Evolutionary conservation across 768 basidiomycete species (phyloP).

Genomic region (Serpula lacrymans): DNA sequence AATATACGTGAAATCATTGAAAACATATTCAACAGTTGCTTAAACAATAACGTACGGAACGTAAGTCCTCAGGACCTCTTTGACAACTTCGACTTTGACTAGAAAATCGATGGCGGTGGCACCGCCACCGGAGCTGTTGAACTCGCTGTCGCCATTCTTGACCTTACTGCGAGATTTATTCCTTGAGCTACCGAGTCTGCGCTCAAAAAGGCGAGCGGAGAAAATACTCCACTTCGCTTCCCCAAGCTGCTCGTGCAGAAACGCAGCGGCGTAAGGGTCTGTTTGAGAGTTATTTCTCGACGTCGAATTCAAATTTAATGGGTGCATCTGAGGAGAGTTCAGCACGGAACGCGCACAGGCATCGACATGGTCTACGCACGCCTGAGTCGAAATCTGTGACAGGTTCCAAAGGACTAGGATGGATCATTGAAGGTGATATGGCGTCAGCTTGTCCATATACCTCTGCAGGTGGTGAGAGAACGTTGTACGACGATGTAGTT

Average conservation of each 20-base stretch:
- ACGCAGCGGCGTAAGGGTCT: conserved; percentile 43
- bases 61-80: conserved; percentile 43
- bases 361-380: conserved; percentile 43
- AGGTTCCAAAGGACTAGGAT: conserved; percentile 30
- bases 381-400: no score
- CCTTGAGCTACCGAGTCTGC: conserved; percentile 39
- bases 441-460: conserved; percentile 22
- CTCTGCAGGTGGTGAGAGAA: conserved; percentile 22
- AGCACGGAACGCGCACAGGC: no score
- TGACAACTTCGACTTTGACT: conserved; percentile 51
- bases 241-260: conserved; percentile 43
- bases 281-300: conserved; percentile 23
- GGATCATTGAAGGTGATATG: conserved; percentile 30
- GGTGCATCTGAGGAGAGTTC: conserved; percentile 20
- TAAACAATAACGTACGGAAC: conserved; percentile 40
- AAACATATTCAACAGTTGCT: not conserved
- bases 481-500: conserved; percentile 9
- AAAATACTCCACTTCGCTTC: conserved; percentile 43
- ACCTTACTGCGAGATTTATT: conserved; percentile 30
- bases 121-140: conserved; percentile 24
- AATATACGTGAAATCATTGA: not conserved
- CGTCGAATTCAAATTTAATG: conserved; percentile 21
- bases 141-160: conserved; percentile 26
- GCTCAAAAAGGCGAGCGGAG: conserved; percentile 44
- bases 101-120: conserved; percentile 49